Conservation (phyloP, 2,329 filamentous ascomycete genomes). For the Zasmidium citrigriseum region DNA sequence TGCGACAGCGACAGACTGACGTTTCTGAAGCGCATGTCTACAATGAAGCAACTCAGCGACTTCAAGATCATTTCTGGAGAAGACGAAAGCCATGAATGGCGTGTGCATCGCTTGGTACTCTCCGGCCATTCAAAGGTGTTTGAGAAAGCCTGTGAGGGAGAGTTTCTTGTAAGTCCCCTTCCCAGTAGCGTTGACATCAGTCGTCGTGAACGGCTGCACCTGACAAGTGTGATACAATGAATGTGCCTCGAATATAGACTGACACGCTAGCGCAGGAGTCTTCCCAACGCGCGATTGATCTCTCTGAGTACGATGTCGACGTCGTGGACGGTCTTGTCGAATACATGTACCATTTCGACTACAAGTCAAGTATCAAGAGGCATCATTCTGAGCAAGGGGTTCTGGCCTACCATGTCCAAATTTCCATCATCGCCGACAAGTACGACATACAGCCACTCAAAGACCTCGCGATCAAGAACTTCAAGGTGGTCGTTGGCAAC, state of each 20-base stretch:
- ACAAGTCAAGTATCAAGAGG: background rate
- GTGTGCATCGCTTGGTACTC: background rate
- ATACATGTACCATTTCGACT: background rate
- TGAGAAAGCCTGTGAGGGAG: too few relatives aligned
- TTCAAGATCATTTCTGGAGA: background rate
- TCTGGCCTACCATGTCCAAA: background rate
- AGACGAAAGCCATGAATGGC: background rate
- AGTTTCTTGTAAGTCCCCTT: too few relatives aligned
- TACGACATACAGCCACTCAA: conserved; percentile 1
- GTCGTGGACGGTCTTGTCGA: background rate
- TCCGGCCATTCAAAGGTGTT: background rate
- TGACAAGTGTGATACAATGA: too few relatives aligned
- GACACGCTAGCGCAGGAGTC: background rate
- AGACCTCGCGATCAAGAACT: background rate
- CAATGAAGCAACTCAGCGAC: background rate
- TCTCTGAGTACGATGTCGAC: background rate
- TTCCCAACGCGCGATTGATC: background rate
- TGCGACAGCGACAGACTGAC: too few relatives aligned
- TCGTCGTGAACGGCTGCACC: too few relatives aligned
- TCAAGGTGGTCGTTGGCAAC: background rate
- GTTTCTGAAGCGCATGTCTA: too few relatives aligned
- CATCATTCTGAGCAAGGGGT: background rate
- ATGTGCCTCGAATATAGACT: too few relatives aligned
- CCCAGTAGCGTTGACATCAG: too few relatives aligned
- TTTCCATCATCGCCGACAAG: background rate